Evolutionary conservation across 495 filamentous ascomycete genomes (phyloP).

Genomic region (Penicillium coffeae): DNA sequence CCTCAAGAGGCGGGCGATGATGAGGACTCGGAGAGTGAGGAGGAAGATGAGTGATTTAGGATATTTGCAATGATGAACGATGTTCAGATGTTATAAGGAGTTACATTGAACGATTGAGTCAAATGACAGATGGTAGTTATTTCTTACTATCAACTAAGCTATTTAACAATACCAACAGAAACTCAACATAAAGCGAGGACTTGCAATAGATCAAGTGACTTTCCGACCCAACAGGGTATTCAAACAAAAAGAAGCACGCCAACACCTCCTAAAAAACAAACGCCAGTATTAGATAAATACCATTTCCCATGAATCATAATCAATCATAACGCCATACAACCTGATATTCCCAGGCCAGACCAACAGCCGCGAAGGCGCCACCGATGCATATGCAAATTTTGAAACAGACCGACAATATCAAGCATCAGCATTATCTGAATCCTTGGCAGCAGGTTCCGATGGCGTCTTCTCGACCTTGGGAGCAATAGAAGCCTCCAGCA

Average conservation of each 20-base stretch:
- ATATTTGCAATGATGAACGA: conserved; percentile 10
- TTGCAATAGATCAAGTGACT: too few species aligned
- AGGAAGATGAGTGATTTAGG: conserved; percentile 15
- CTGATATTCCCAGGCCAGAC: neutral
- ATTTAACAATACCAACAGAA: too few species aligned
- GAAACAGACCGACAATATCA: conserved; percentile 2
- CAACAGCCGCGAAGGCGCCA: conserved; percentile 11
- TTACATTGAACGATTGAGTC: neutral
- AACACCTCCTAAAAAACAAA: neutral
- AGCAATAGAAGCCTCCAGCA: conserved; percentile 26
- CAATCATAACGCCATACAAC: conserved; percentile 3
- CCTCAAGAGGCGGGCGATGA: conserved; percentile 4
- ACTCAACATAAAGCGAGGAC: too few species aligned
- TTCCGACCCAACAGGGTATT: conserved; percentile 12
- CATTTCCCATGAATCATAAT: conserved; percentile 7
- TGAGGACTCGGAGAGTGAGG: conserved; percentile 10
- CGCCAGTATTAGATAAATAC: neutral
- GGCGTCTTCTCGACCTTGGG: neutral
- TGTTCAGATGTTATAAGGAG: too few species aligned
- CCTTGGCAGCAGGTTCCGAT: too few species aligned
- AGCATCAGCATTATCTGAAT: too few species aligned
- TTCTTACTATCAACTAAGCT: neutral
- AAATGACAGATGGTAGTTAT: too few species aligned
- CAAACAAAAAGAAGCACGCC: conserved; percentile 1
- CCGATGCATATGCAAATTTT: conserved; percentile 19